Percentiles rank a stretch among this genome's conserved stretches.
Evolutionary conservation across 768 basidiomycete genomes (phyloP).

Genomic region (Lactarius sanguifluus): DNA sequence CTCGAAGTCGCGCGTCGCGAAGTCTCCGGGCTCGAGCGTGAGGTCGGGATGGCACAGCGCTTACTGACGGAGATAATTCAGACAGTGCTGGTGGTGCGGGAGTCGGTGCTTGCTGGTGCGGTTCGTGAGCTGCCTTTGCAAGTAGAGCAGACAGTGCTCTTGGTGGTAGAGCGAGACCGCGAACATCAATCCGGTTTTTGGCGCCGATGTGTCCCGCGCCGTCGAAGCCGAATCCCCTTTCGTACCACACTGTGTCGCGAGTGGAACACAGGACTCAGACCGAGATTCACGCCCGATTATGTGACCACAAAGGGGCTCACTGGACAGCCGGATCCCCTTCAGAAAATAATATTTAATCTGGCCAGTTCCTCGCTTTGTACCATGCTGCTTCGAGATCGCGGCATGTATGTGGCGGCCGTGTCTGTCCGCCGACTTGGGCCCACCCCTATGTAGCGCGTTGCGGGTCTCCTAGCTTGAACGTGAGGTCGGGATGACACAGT

Average conservation of each 20-base stretch:
- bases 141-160: conserved; percentile 41
- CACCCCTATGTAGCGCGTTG: too few relatives aligned
- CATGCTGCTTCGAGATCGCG: too few relatives aligned
- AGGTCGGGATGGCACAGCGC: conserved; percentile 42
- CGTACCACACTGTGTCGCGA: background rate
- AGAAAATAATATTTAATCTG: too few relatives aligned
- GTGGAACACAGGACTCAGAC: too few relatives aligned
- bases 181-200: conserved; percentile 30
- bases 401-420: too few relatives aligned
- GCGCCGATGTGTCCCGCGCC: conserved; percentile 10
- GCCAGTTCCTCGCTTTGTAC: too few relatives aligned
- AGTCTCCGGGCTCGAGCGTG: conserved; percentile 38
- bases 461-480: too few relatives aligned
- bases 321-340: too few relatives aligned
- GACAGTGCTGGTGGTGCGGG: conserved; percentile 41
- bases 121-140: conserved; percentile 35
- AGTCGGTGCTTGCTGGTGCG: conserved; percentile 29
- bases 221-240: conserved; percentile 12
- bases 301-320: too few relatives aligned
- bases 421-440: too few relatives aligned
- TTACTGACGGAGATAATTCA: conserved; percentile 42
- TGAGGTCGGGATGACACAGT: conserved; percentile 13
- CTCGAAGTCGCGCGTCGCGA: conserved; percentile 33
- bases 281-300: too few relatives aligned
- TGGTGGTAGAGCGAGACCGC: conserved; percentile 49